Evolutionary conservation across 768 basidiomycete genomes (phyloP).

Genomic region (Rhodotorula babjevae): DNA sequence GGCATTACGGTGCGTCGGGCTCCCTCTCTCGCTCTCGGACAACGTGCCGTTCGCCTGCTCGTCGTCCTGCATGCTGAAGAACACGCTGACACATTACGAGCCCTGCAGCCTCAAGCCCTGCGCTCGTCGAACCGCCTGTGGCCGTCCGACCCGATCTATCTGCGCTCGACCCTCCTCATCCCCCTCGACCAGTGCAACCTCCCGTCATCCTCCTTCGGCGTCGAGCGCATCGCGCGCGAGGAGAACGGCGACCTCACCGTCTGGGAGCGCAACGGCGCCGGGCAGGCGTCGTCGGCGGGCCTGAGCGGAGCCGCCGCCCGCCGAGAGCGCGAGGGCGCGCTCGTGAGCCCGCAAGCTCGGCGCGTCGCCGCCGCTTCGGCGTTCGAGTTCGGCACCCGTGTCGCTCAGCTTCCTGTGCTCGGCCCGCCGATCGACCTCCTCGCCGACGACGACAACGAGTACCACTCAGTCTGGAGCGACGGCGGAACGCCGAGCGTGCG

Average conservation of each 20-base stretch:
- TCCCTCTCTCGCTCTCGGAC: background rate
- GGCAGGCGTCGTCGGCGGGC: background rate
- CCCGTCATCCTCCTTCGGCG: constrained; percentile 30
- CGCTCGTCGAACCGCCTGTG: constrained; percentile 87
- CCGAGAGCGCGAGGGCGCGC: background rate
- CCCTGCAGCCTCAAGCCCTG: constrained; percentile 59
- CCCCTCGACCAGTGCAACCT: constrained; percentile 52
- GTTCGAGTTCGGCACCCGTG: background rate
- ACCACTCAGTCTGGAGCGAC: constrained; percentile 2
- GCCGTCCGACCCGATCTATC: constrained; percentile 85
- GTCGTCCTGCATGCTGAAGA: background rate
- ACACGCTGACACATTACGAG: background rate
- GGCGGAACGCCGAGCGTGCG: background rate
- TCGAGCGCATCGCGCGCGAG: constrained; percentile 28
- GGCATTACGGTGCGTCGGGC: constrained; percentile 60
- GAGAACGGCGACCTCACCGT: constrained; percentile 29
- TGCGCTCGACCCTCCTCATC: constrained; percentile 74
- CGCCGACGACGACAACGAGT: background rate
- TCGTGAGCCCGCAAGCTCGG: constrained; percentile 7
- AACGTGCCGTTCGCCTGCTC: background rate
- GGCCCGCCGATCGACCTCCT: constrained; percentile 13
- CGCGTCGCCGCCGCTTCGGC: background rate
- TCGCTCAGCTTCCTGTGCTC: background rate
- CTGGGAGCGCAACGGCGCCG: constrained; percentile 4
- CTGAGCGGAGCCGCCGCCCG: background rate